A percentile compares a stretch with the other conserved stretches of the same genome.
These are phyloP conservation scores for Phaeosphaeria sp. DNA, from an alignment of 2,329 filamentous ascomycete genomes.

Conservation along the genomic window DNA sequence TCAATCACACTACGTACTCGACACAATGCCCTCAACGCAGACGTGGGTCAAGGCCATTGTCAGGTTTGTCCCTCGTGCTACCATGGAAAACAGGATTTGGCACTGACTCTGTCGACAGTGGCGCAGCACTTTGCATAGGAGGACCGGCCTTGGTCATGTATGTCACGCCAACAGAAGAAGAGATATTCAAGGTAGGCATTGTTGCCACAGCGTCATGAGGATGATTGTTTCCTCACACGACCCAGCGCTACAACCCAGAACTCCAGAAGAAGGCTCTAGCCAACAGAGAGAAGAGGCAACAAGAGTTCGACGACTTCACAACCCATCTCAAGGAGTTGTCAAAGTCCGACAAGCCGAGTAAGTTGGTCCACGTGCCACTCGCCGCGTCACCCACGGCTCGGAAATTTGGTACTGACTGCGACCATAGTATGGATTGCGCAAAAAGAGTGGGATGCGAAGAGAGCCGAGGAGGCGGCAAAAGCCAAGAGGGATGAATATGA, in stretches of 20 bases:
- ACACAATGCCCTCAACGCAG: constrained; percentile 33
- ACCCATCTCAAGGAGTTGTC: constrained; percentile 83
- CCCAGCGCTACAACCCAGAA: constrained; percentile 85
- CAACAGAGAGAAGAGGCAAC: constrained; percentile 73
- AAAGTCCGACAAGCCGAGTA: constrained; percentile 91
- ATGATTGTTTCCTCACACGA: constrained; percentile 6
- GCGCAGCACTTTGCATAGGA: constrained; percentile 74
- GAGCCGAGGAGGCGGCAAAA: constrained; percentile 33
- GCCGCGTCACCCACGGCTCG: not conserved
- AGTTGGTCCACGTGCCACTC: constrained; percentile 33
- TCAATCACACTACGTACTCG: not conserved
- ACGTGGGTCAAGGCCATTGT: constrained; percentile 45
- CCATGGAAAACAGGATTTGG: constrained; percentile 7
- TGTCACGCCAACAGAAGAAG: constrained; percentile 84
- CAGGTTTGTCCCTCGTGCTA: constrained; percentile 30
- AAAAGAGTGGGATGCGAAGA: constrained; percentile 42
- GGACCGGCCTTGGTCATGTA: constrained; percentile 85
- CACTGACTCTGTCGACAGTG: constrained; percentile 59
- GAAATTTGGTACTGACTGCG: constrained; percentile 15
- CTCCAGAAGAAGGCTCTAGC: constrained; percentile 89
- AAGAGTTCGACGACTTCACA: constrained; percentile 92
- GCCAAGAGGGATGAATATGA: constrained; percentile 40
- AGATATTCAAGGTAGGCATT: constrained; percentile 71
- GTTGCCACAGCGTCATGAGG: constrained; percentile 20
- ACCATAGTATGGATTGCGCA: constrained; percentile 43